Conservation (phyloP, 2,329 filamentous ascomycete genomes). For the Fusarium nematophilum region DNA sequence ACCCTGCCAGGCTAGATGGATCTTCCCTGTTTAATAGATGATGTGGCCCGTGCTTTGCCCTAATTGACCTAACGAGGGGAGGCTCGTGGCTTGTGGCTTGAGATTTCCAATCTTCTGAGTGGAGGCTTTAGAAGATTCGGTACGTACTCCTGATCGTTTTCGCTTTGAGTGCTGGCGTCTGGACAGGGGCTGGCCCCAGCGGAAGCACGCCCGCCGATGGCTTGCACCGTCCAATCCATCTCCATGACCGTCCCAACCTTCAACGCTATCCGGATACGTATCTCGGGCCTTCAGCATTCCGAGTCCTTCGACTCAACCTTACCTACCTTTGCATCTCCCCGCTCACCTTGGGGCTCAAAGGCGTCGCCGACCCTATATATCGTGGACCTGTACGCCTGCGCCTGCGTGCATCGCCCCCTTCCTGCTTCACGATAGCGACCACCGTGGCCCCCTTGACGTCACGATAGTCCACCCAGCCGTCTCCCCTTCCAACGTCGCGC, state of each 20-base stretch:
- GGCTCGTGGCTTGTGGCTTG: constrained; percentile 36
- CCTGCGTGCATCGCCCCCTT: constrained; percentile 26
- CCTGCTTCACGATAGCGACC: constrained; percentile 9
- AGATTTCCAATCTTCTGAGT: constrained; percentile 30
- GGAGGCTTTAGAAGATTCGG: constrained; percentile 19
- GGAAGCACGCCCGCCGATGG: constrained; percentile 4
- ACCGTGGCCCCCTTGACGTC: constrained; percentile 43
- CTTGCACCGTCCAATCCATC: constrained; percentile 14
- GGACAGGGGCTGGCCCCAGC: constrained; percentile 23
- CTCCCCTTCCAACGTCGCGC: constrained; percentile 27
- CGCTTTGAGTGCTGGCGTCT: constrained; percentile 22
- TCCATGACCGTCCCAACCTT: constrained; percentile 22
- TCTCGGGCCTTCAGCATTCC: constrained; percentile 15
- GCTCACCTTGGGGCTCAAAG: constrained; percentile 12
- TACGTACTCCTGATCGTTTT: constrained; percentile 36
- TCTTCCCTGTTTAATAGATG: constrained; percentile 28
- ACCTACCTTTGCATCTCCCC: constrained; percentile 20
- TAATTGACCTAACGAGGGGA: constrained; percentile 34
- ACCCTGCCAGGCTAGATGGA: constrained; percentile 17
- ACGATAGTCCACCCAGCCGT: constrained; percentile 31
- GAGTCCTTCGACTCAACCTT: constrained; percentile 1
- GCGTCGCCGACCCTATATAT: constrained; percentile 13
- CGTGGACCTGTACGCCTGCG: constrained; percentile 19
- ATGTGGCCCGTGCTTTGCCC: constrained; percentile 35
- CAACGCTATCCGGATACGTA: constrained; percentile 16